phyloP scores from a whole-genome alignment of 768 basidiomycete genomes.

The Hypholoma sublateritium region DNA sequence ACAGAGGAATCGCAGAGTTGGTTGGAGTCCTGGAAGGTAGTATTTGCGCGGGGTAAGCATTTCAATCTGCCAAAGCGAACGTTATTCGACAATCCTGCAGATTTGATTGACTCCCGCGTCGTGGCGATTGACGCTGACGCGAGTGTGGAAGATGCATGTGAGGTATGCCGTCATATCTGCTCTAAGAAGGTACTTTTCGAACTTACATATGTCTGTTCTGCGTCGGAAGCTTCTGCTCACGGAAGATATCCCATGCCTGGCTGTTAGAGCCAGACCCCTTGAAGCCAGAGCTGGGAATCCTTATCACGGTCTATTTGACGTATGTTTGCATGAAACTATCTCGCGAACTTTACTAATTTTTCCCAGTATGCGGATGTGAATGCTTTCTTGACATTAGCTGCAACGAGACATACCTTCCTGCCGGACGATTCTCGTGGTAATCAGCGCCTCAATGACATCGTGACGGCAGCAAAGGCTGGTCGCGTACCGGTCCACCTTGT shows the following conservation, averaged over 20 bases:
- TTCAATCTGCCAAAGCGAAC: too few relatives aligned
- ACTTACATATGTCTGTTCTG: neutral
- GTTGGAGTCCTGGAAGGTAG: conserved; percentile 55
- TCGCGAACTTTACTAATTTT: conserved; percentile 2
- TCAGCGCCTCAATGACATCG: conserved; percentile 63
- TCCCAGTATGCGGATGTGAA: conserved; percentile 81
- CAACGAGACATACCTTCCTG: conserved; percentile 68
- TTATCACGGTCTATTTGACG: conserved; percentile 72
- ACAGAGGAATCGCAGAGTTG: conserved; percentile 42
- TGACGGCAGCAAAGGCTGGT: conserved; percentile 73
- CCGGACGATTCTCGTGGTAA: conserved; percentile 61
- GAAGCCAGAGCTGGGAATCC: conserved; percentile 25
- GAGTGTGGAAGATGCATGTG: conserved; percentile 82
- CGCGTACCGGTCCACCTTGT: conserved; percentile 74
- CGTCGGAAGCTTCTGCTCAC: conserved; percentile 56
- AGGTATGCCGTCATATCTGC: conserved; percentile 41
- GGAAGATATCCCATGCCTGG: conserved; percentile 65
- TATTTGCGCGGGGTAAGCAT: conserved; percentile 56
- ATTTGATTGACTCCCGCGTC: conserved; percentile 69
- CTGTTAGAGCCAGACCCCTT: conserved; percentile 41
- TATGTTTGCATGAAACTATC: conserved; percentile 31
- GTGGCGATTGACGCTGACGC: conserved; percentile 68
- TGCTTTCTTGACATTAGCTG: conserved; percentile 82
- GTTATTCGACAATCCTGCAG: conserved; percentile 30
- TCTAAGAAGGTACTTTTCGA: neutral